These are phyloP conservation scores for Leishmania arabica DNA, from an alignment of 208 protist genomes.

Conservation along the genomic window DNA sequence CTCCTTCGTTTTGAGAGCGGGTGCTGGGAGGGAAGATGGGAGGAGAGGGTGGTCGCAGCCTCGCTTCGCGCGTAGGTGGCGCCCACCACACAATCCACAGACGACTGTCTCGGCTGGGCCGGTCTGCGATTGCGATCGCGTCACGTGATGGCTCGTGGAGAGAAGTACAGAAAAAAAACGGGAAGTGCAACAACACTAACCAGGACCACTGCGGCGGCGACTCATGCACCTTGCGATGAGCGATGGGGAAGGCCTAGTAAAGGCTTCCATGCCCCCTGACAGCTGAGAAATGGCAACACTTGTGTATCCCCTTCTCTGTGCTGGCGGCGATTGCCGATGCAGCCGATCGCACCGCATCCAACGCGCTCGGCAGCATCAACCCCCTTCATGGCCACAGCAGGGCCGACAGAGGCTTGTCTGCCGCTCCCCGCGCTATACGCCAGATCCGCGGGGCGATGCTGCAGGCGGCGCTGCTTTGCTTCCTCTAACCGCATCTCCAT, in stretches of 20 bases:
- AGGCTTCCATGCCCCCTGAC: neutral
- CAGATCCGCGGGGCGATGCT: slow-evolving; percentile 13
- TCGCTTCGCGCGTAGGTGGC: neutral
- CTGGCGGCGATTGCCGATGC: neutral
- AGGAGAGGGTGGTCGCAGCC: neutral
- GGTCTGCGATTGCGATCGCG: neutral
- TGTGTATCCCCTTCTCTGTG: neutral
- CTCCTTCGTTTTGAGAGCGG: neutral
- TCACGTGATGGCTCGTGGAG: neutral
- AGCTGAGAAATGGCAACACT: neutral
- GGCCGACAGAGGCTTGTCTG: neutral
- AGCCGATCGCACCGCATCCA: neutral
- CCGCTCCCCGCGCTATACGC: neutral
- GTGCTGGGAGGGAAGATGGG: neutral
- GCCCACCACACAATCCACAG: neutral
- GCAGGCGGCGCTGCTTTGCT: slow-evolving; percentile 9
- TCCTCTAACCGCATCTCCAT: slow-evolving; percentile 34
- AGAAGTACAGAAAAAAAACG: neutral
- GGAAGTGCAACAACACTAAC: neutral
- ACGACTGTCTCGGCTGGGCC: neutral
- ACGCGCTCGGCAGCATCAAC: neutral
- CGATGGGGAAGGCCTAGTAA: neutral
- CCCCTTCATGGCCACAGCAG: neutral
- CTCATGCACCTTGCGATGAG: neutral
- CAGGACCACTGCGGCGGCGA: neutral